These are phyloP conservation scores for Podospora pseudoanserina DNA, from an alignment of 495 filamentous ascomycete genomes.

Conservation along the genomic window DNA sequence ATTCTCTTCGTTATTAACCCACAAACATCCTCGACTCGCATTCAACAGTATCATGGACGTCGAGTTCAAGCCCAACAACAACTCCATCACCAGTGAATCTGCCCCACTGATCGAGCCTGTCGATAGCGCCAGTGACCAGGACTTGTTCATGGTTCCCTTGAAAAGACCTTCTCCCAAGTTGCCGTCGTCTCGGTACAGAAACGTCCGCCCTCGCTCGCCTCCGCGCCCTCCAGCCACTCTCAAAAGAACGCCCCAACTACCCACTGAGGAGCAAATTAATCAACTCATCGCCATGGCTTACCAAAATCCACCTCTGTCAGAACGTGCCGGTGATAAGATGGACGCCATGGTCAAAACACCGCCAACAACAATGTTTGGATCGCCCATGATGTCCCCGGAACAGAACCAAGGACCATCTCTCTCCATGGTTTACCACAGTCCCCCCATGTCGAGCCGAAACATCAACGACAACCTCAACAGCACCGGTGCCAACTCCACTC, in stretches of 20 bases:
- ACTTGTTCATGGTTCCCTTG: conserved; percentile 23
- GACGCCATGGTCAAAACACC: conserved; percentile 9
- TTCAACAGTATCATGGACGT: conserved; percentile 3
- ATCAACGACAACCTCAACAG: conserved; percentile 10
- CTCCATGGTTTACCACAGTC: conserved; percentile 14
- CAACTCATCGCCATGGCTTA: conserved; percentile 2
- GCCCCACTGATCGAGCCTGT: conserved; percentile 22
- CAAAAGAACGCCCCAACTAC: not conserved
- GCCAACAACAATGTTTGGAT: conserved; percentile 6
- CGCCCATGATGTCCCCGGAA: conserved; percentile 17
- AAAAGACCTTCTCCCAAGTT: conserved; percentile 19
- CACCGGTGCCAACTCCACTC: not conserved
- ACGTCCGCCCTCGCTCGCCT: conserved; percentile 13
- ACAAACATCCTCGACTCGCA: not conserved
- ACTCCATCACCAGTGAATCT: conserved; percentile 23
- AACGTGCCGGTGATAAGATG: not conserved
- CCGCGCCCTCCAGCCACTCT: not conserved
- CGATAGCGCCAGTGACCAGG: conserved; percentile 18
- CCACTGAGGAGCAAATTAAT: not conserved
- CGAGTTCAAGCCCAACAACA: conserved; percentile 16
- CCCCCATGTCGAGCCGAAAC: conserved; percentile 12
- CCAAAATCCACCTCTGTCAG: conserved; percentile 8
- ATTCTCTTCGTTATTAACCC: not conserved
- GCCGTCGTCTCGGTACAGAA: conserved; percentile 12
- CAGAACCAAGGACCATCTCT: conserved; percentile 5